A percentile compares a stretch with the other conserved stretches of the same genome.
Evolutionary conservation across 176 grass and related monocot genomes (phyloP).

Genomic region (Cocos nucifera): DNA sequence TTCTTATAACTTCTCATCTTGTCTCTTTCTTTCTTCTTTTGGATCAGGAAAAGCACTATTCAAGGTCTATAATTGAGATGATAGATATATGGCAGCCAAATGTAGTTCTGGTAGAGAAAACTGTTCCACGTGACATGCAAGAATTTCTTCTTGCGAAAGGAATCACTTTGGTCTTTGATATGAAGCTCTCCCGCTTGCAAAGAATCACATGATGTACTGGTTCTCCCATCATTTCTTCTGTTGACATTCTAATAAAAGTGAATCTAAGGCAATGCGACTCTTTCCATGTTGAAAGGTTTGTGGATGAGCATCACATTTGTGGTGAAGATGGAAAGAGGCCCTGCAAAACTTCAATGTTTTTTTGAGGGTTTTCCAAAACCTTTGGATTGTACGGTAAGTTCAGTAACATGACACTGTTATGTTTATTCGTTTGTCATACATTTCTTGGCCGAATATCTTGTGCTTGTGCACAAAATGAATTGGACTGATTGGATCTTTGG

Average conservation of each 20-base stretch:
- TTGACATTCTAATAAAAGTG: constrained; percentile 46
- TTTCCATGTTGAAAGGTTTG: constrained; percentile 71
- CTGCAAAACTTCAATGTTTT: constrained; percentile 63
- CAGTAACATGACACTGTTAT: too few relatives aligned
- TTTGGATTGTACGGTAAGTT: too few relatives aligned
- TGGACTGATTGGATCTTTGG: too few relatives aligned
- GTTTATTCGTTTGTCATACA: too few relatives aligned
- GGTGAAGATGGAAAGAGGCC: constrained; percentile 51
- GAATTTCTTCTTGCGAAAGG: constrained; percentile 61
- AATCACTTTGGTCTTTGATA: constrained; percentile 62
- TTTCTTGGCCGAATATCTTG: too few relatives aligned
- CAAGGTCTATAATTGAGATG: constrained; percentile 53
- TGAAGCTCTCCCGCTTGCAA: constrained; percentile 59
- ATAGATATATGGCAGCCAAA: constrained; percentile 65
- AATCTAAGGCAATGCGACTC: constrained; percentile 59
- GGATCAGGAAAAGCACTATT: constrained; percentile 54
- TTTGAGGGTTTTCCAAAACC: too few relatives aligned
- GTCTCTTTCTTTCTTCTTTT: constrained; percentile 14
- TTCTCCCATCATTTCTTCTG: constrained; percentile 72
- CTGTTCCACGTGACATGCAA: constrained; percentile 68
- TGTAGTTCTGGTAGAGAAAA: constrained; percentile 87
- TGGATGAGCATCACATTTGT: constrained; percentile 50
- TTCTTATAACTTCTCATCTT: neutral
- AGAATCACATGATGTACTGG: constrained; percentile 38
- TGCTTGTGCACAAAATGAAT: too few relatives aligned